Conservation (phyloP, 2,329 filamentous ascomycete genomes). For the Sporothrix brasiliensis region DNA sequence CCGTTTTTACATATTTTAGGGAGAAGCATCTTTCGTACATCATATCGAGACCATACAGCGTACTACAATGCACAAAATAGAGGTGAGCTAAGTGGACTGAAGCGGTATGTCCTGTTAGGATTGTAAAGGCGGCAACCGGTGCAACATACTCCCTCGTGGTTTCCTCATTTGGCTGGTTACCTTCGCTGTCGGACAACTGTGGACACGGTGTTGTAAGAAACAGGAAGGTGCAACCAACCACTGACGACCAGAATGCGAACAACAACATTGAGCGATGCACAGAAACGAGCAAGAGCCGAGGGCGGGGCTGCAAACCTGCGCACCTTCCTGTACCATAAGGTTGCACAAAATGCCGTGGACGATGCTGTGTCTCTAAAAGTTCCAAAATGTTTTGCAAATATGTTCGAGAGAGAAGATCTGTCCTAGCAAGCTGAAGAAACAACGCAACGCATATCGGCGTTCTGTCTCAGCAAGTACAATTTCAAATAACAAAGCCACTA, state of each 20-base stretch:
- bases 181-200: slow-evolving; percentile 4
- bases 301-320: slow-evolving; percentile 10
- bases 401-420: slow-evolving; percentile 14
- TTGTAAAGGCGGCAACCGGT: not conserved
- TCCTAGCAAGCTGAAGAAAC: not conserved
- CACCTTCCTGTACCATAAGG: slow-evolving; percentile 19
- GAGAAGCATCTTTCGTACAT: not conserved
- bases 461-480: slow-evolving; percentile 37
- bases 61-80: not conserved
- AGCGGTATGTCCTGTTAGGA: not conserved
- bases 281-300: not conserved
- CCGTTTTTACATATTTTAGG: not conserved
- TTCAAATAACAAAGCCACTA: not conserved
- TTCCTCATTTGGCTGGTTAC: slow-evolving; percentile 1
- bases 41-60: not conserved
- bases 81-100: not conserved
- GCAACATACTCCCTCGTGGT: not conserved
- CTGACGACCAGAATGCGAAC: not conserved
- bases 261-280: too few relatives aligned
- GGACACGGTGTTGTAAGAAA: slow-evolving; percentile 26
- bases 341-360: slow-evolving; percentile 5
- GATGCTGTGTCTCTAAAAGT: not conserved
- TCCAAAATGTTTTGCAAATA: not conserved
- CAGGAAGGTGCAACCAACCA: slow-evolving; percentile 25
- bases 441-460: slow-evolving; percentile 10